Evolutionary conservation across 176 grass and related monocot genomes (phyloP).

Genomic region (Musa itinerans): DNA sequence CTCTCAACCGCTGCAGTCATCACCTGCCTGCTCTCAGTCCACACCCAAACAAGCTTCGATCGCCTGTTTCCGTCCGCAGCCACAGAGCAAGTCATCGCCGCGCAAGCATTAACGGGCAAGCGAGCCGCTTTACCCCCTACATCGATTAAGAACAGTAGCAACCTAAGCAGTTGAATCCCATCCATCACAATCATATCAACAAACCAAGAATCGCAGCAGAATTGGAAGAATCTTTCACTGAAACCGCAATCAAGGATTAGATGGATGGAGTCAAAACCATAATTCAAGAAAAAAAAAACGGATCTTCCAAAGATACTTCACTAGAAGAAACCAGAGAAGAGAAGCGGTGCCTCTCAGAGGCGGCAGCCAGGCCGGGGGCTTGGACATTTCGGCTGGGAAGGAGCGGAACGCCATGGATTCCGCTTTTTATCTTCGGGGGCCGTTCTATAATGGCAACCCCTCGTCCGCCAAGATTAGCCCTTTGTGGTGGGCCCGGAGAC

Average conservation of each 20-base stretch:
- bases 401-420: slow-evolving; percentile 19
- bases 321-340: not conserved
- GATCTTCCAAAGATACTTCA: not conserved
- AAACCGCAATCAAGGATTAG: not conserved
- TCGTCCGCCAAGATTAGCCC: too few relatives aligned
- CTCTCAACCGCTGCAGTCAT: slow-evolving; percentile 81
- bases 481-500: not conserved
- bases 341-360: slow-evolving; percentile 5
- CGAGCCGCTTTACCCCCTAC: slow-evolving; percentile 5
- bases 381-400: slow-evolving; percentile 7
- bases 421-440: not conserved
- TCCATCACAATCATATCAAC: not conserved
- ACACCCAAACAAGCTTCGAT: slow-evolving; percentile 79
- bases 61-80: slow-evolving; percentile 17
- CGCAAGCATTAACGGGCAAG: slow-evolving; percentile 11
- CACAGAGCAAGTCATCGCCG: slow-evolving; percentile 21
- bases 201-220: not conserved
- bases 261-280: not conserved
- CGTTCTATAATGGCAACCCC: not conserved
- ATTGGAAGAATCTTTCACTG: not conserved
- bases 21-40: slow-evolving; percentile 70
- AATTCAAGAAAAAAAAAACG: not conserved
- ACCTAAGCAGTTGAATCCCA: not conserved
- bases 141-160: slow-evolving; percentile 8
- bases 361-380: not conserved